Percentiles rank a stretch among this genome's conserved stretches.
phyloP scores from a whole-genome alignment of 306 rosid species.

The Arachis hypogaea region DNA sequence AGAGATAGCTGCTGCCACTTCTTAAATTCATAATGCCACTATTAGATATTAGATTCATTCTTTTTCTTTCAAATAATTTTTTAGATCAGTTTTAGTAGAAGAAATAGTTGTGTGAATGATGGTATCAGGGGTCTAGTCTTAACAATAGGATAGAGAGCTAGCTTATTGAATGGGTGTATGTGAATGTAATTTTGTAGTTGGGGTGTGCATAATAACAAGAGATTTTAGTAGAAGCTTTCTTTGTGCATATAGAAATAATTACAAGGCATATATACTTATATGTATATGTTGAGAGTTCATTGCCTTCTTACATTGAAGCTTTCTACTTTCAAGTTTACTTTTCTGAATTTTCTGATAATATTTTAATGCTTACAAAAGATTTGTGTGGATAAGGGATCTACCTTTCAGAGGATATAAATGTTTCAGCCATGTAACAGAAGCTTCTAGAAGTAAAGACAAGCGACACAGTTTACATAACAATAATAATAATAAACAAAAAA shows the following conservation, averaged over 20 bases:
- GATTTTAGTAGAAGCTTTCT: not conserved
- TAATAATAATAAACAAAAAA: too few relatives aligned
- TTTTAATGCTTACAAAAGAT: too few relatives aligned
- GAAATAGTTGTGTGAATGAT: slow-evolving; percentile 35
- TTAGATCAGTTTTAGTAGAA: slow-evolving; percentile 14
- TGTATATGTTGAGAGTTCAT: too few relatives aligned
- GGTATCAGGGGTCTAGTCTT: slow-evolving; percentile 21
- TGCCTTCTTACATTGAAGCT: too few relatives aligned
- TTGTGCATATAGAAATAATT: slow-evolving; percentile 18
- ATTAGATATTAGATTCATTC: slow-evolving; percentile 38
- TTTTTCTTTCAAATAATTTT: not conserved
- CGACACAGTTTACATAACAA: too few relatives aligned
- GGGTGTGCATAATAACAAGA: slow-evolving; percentile 34
- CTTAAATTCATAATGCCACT: slow-evolving; percentile 23
- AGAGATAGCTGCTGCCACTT: slow-evolving; percentile 39
- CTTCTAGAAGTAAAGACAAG: too few relatives aligned
- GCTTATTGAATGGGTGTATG: slow-evolving; percentile 19
- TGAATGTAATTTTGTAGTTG: slow-evolving; percentile 30
- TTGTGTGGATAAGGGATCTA: too few relatives aligned
- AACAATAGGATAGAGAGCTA: slow-evolving; percentile 33
- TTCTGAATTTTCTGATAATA: too few relatives aligned
- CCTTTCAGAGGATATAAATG: too few relatives aligned
- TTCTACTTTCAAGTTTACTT: too few relatives aligned
- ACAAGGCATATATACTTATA: not conserved
- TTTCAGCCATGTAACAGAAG: too few relatives aligned